These are phyloP conservation scores for Cylindrotheca fusiformis DNA, from an alignment of 108 stramenopile species.

Conservation along the genomic window DNA sequence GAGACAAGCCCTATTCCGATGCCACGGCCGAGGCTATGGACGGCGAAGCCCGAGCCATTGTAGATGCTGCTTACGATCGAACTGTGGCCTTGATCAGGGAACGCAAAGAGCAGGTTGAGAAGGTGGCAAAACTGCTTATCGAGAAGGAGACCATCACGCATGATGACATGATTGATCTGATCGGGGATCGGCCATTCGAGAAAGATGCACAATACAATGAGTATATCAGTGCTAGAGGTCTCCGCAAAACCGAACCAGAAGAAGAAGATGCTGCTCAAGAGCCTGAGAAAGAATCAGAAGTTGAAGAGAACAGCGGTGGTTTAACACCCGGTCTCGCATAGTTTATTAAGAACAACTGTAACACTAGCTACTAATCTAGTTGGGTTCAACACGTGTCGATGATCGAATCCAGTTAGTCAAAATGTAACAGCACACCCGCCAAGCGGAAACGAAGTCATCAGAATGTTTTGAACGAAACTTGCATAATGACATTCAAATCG, in stretches of 20 bases:
- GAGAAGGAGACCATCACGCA: constrained; percentile 97
- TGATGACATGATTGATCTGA: constrained; percentile 87
- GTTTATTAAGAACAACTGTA: not conserved
- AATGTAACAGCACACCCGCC: too few species aligned
- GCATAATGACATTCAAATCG: too few species aligned
- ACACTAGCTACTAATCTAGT: too few species aligned
- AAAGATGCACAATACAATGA: constrained; percentile 83
- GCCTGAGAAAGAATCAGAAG: not conserved
- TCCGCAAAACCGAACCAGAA: constrained; percentile 3
- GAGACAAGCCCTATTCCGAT: constrained; percentile 92
- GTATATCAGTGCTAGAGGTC: constrained; percentile 59
- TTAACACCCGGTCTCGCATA: constrained; percentile 29
- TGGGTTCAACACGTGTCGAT: too few species aligned
- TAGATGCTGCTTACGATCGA: constrained; percentile 85
- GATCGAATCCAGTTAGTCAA: too few species aligned
- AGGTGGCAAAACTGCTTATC: constrained; percentile 84
- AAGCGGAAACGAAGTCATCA: too few species aligned
- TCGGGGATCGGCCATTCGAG: constrained; percentile 91
- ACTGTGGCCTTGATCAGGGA: constrained; percentile 78
- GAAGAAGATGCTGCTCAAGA: constrained; percentile 3
- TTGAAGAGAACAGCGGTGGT: constrained; percentile 11
- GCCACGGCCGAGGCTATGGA: constrained; percentile 96
- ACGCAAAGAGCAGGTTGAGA: constrained; percentile 75
- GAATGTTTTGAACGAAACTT: too few species aligned
- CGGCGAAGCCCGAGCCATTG: constrained; percentile 90